phyloP scores from a whole-genome alignment of 306 rosid genomes.

The Lathyrus aphaca region DNA sequence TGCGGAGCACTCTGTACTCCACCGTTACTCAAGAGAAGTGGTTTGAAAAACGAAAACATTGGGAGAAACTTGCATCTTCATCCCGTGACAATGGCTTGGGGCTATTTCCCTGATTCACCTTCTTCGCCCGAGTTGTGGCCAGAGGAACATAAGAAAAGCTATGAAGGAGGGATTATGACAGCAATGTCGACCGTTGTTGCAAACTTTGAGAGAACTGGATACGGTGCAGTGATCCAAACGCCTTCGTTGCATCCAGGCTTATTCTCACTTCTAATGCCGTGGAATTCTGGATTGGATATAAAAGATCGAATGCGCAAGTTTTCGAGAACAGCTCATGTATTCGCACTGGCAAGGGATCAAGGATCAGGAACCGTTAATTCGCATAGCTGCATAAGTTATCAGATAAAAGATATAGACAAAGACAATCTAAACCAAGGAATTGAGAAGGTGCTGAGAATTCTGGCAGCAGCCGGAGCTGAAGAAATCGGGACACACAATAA shows the following conservation, averaged over 20 bases:
- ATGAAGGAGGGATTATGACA: constrained; percentile 90
- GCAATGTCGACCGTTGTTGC: constrained; percentile 74
- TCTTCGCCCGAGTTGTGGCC: constrained; percentile 51
- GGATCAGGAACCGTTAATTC: constrained; percentile 66
- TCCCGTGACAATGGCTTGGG: constrained; percentile 87
- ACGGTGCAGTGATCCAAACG: constrained; percentile 75
- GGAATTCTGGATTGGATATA: constrained; percentile 68
- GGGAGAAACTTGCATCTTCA: constrained; percentile 79
- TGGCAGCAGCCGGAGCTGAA: constrained; percentile 88
- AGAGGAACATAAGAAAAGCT: constrained; percentile 67
- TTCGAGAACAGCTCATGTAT: constrained; percentile 74
- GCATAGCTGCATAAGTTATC: constrained; percentile 47
- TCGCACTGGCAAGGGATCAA: constrained; percentile 78
- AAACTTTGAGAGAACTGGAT: constrained; percentile 54
- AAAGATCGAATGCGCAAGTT: constrained; percentile 66
- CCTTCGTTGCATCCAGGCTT: constrained; percentile 83
- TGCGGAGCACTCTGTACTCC: constrained; percentile 87
- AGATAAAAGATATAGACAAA: constrained; percentile 49
- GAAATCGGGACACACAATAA: constrained; percentile 80
- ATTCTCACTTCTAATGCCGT: constrained; percentile 78
- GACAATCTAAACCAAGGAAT: constrained; percentile 58
- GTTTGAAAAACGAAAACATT: constrained; percentile 65
- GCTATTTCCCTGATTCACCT: constrained; percentile 67
- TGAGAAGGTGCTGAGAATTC: constrained; percentile 68
- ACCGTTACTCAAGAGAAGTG: constrained; percentile 59